phyloP scores from a whole-genome alignment of 179 eudicot species.

The Amaranthus tricolor region DNA sequence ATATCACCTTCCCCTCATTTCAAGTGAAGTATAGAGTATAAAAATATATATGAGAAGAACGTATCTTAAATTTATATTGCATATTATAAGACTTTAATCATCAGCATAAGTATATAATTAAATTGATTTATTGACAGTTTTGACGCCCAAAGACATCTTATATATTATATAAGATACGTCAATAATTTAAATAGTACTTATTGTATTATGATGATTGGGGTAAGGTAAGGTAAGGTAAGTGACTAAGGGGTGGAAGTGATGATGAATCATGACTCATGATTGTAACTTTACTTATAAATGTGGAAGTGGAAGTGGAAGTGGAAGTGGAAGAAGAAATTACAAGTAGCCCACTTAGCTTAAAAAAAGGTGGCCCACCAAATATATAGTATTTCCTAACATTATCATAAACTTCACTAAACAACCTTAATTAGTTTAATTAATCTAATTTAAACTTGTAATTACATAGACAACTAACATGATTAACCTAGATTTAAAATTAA shows the following conservation, averaged over 20 bases:
- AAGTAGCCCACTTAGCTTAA: conserved; percentile 26
- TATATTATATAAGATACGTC: neutral
- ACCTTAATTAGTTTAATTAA: conserved; percentile 17
- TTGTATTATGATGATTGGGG: conserved; percentile 2
- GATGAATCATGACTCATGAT: conserved; percentile 28
- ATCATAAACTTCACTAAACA: conserved; percentile 24
- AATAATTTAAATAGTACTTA: conserved; percentile 8
- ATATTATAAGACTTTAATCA: too few species aligned
- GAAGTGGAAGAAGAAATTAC: conserved; percentile 27
- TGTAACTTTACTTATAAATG: conserved; percentile 24
- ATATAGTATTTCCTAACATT: conserved; percentile 17
- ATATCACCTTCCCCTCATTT: too few species aligned
- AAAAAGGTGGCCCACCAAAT: conserved; percentile 21
- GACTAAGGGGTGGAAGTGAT: conserved; percentile 27
- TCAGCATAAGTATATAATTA: too few species aligned
- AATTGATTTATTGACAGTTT: too few species aligned
- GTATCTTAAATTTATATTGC: too few species aligned
- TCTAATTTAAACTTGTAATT: neutral
- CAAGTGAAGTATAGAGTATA: too few species aligned
- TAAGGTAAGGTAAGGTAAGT: conserved; percentile 4
- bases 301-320: conserved; percentile 12
- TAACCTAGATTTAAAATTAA: neutral
- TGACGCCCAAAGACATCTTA: too few species aligned
- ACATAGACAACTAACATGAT: conserved; percentile 1
- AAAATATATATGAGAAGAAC: too few species aligned